Conservation (phyloP, 345 rosid species). For the Populus deltoides region DNA sequence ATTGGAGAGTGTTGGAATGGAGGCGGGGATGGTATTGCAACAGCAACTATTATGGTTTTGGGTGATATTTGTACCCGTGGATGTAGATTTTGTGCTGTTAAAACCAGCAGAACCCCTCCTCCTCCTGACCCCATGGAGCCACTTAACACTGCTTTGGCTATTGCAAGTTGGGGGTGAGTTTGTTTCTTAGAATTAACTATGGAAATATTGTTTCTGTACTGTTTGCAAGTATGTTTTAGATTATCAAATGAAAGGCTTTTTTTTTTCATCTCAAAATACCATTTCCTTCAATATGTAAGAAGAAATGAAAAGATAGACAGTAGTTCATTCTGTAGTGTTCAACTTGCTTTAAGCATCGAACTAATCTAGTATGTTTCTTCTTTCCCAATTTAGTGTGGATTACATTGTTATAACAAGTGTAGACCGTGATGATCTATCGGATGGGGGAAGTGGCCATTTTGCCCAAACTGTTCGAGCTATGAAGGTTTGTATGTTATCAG, state of each 20-base stretch:
- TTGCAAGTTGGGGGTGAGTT: slow-evolving; percentile 87
- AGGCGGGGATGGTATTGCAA: slow-evolving; percentile 92
- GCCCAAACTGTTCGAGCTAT: slow-evolving; percentile 82
- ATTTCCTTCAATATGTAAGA: background rate
- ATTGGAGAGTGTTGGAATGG: slow-evolving; percentile 99
- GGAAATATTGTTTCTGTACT: background rate
- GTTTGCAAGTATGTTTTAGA: background rate
- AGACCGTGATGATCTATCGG: slow-evolving; percentile 95
- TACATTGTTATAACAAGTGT: slow-evolving; percentile 96
- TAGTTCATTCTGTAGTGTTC: background rate
- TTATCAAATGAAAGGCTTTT: background rate
- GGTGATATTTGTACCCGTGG: slow-evolving; percentile 99
- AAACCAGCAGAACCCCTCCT: slow-evolving; percentile 86
- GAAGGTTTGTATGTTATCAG: slow-evolving; percentile 50
- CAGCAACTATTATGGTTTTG: slow-evolving; percentile 93
- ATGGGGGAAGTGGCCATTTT: slow-evolving; percentile 99
- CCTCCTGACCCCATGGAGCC: slow-evolving; percentile 97
- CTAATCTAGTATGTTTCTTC: background rate
- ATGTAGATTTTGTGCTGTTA: slow-evolving; percentile 98
- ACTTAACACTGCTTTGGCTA: slow-evolving; percentile 81
- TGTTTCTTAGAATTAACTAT: slow-evolving; percentile 3
- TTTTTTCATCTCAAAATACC: background rate
- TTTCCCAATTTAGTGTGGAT: slow-evolving; percentile 58
- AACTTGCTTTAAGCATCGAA: background rate
- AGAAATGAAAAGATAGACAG: background rate